Evolutionary conservation across 805 yeast species (phyloP).

Genomic region (Lachancea dasiensis): DNA sequence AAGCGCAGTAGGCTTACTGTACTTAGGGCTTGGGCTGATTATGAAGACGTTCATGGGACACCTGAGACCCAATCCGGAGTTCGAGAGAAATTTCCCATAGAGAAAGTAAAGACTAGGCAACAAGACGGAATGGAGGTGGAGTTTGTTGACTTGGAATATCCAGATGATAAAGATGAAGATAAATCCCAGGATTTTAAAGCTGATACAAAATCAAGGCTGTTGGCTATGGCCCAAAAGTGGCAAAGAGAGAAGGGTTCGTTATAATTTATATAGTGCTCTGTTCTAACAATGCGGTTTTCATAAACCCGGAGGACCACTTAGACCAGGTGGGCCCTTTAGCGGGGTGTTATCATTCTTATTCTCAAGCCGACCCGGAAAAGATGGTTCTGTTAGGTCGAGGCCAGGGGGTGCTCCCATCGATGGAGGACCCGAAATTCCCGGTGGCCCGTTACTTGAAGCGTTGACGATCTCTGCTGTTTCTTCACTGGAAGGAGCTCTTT

Average conservation of each 20-base stretch:
- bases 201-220: constrained; percentile 30
- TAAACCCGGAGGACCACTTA: constrained; percentile 10
- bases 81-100: constrained; percentile 44
- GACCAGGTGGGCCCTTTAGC: no score
- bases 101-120: constrained; percentile 35
- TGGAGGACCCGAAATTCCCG: background rate
- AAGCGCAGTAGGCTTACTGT: constrained; percentile 45
- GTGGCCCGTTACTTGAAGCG: background rate
- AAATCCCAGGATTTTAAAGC: no score
- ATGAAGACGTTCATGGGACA: constrained; percentile 60
- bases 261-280: no score
- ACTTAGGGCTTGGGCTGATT: constrained; percentile 55
- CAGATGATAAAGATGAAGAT: constrained; percentile 45
- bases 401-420: no score
- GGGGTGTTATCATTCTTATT: no score
- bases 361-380: no score
- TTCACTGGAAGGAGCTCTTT: no score
- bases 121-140: constrained; percentile 43
- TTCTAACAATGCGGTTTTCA: no score
- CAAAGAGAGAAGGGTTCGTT: constrained; percentile 20
- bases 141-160: constrained; percentile 58
- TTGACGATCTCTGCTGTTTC: background rate
- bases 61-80: constrained; percentile 34
- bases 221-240: constrained; percentile 48
- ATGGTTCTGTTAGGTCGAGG: no score